Base-by-base conservation (phyloP, 495 filamentous ascomycete species). In the Penicillium coprophilum region DNA sequence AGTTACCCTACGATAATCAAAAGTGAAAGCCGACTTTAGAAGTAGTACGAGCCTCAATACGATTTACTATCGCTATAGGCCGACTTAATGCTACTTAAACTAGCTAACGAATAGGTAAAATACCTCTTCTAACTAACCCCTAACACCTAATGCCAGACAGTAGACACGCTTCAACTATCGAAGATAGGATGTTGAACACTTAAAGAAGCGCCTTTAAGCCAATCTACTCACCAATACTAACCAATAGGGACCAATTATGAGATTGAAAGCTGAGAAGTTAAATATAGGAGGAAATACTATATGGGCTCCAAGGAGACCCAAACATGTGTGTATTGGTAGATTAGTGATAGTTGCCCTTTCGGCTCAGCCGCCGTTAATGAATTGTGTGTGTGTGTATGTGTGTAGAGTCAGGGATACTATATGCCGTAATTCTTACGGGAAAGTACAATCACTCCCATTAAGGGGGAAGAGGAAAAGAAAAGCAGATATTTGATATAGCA, bases 51-150 rank as follows among this genome's bases (percentile, higher is more conserved):
- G 68, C 57, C 50, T 66, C 66, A 54, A 66, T 73, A 61, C 61
- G 58, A 43, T 70, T 64, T 52, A 59, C 67, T 8, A 69, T 73
- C 54, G 51, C 62, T 30, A 75, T 61, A 12, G 65, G 65, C 51
- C 65, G 67, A 63, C 64, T 73, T 15, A 61, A 72, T 1, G 51
- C 40, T 36, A 43, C 59, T 43, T 61, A 59, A 56, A 31, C 48
- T 27, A 38, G n/a, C 31, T 27, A 34, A 49, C 39, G 12, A 58
- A 61, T 15, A 48, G 17, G 2, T n/a, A 7, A 0, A 12, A 23
- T 7, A 23, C 17, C 1, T 13, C 17, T 0, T 4, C 48, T 46
- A 8, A 24, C 32, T 15, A n/a, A 39, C 32, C 28, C 62, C 50
- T n/a, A 62, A 23, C 48, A 59, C 58, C 62, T 61, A 20, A 46